Evolutionary conservation across 2,329 filamentous ascomycete genomes (phyloP).

Genomic region (Phialophora chinensis): DNA sequence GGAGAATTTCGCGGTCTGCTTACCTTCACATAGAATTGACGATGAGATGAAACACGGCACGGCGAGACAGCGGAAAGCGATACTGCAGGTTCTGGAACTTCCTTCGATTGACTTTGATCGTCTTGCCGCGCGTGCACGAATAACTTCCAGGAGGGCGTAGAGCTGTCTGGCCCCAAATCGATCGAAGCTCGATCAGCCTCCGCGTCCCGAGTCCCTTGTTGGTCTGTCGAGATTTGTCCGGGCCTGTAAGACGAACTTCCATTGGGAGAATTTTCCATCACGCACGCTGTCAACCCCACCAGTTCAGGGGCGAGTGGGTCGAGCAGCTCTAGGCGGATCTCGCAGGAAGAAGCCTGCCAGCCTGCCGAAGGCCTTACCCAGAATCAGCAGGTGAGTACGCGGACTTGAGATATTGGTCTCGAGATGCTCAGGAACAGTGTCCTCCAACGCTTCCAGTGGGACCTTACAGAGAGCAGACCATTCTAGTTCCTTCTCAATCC

Average conservation of each 20-base stretch:
- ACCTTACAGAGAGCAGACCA: not conserved
- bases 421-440: not conserved
- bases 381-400: not conserved
- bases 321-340: not conserved
- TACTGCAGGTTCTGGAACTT: not conserved
- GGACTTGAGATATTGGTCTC: not conserved
- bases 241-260: not conserved
- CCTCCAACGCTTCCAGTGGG: not conserved
- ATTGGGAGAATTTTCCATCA: not conserved
- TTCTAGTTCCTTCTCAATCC: too few species aligned
- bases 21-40: not conserved
- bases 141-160: not conserved
- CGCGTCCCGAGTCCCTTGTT: not conserved
- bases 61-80: not conserved
- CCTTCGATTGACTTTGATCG: not conserved
- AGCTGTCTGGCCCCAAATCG: not conserved
- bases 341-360: not conserved
- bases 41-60: not conserved
- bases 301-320: not conserved
- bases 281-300: not conserved
- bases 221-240: not conserved
- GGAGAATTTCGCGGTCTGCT: not conserved
- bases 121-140: not conserved
- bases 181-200: not conserved
- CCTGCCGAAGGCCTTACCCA: not conserved